A percentile compares a stretch with the other conserved stretches of the same genome.
Evolutionary conservation across 1,139 yeast genomes (phyloP).

Genomic region (Maudiozyma humilis): DNA sequence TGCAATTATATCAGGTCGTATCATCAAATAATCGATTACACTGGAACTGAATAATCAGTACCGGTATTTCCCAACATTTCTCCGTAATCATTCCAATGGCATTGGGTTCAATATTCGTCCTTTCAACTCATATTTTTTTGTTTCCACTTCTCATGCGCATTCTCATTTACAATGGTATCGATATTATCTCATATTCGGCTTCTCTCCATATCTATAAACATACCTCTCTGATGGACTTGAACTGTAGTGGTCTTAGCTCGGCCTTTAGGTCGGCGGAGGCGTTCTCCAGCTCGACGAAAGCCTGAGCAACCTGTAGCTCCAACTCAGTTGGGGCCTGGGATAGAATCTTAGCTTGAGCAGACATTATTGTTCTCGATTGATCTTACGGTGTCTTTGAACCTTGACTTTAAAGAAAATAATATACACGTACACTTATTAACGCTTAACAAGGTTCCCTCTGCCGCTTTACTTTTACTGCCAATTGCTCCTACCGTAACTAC

Average conservation of each 20-base stretch:
- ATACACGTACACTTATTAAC: background rate
- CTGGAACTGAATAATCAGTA: too few relatives aligned
- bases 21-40: too few relatives aligned
- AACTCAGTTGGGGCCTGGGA: conserved; percentile 91
- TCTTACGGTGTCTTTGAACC: background rate
- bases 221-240: conserved; percentile 93
- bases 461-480: background rate
- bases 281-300: conserved; percentile 93
- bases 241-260: conserved; percentile 96
- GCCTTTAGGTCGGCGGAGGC: conserved; percentile 93
- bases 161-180: too few relatives aligned
- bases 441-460: background rate
- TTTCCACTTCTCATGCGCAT: too few relatives aligned
- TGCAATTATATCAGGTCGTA: too few relatives aligned
- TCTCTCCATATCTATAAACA: too few relatives aligned
- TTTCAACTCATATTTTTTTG: too few relatives aligned
- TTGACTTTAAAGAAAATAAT: background rate
- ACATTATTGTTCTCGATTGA: conserved; percentile 42
- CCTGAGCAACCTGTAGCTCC: conserved; percentile 99
- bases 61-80: too few relatives aligned
- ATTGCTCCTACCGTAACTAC: background rate
- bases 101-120: too few relatives aligned
- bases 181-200: too few relatives aligned
- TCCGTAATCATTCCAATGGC: too few relatives aligned
- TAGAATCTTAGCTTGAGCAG: conserved; percentile 93